A percentile compares a stretch with the other conserved stretches of the same genome.
Conservation (phyloP, 805 yeast genomes). For the Teunomyces panamensis region DNA sequence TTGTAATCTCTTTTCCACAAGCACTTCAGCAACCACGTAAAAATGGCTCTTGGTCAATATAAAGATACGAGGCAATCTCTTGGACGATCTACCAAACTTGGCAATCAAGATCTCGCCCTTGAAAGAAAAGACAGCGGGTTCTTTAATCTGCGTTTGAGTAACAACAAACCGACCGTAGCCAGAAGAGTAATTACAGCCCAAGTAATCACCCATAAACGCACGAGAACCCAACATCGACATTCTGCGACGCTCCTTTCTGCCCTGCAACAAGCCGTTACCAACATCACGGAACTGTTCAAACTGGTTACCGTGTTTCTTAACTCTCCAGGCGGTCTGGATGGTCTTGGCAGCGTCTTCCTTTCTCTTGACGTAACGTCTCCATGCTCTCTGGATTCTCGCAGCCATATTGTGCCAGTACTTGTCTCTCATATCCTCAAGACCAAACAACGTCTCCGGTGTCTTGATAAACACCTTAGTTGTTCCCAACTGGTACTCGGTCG, state of each 20-base stretch:
- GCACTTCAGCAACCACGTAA: slow-evolving; percentile 69
- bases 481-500: slow-evolving; percentile 85
- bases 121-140: slow-evolving; percentile 69
- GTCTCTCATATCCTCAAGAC: slow-evolving; percentile 93
- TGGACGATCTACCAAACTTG: slow-evolving; percentile 91
- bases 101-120: slow-evolving; percentile 79
- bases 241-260: slow-evolving; percentile 84
- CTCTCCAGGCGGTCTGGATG: slow-evolving; percentile 82
- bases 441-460: slow-evolving; percentile 94
- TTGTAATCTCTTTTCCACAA: slow-evolving; percentile 54
- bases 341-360: slow-evolving; percentile 83
- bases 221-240: slow-evolving; percentile 85
- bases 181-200: slow-evolving; percentile 70
- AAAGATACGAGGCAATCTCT: slow-evolving; percentile 68
- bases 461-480: slow-evolving; percentile 89
- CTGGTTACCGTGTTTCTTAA: slow-evolving; percentile 74
- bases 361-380: slow-evolving; percentile 79
- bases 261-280: slow-evolving; percentile 68
- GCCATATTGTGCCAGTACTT: slow-evolving; percentile 99
- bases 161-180: slow-evolving; percentile 75
- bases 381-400: slow-evolving; percentile 93
- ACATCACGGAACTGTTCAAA: slow-evolving; percentile 81
- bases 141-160: slow-evolving; percentile 66
- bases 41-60: slow-evolving; percentile 62
- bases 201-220: slow-evolving; percentile 90